phyloP scores from a whole-genome alignment of 1,284 basidiomycete species.

The Leccinum proliferum region DNA sequence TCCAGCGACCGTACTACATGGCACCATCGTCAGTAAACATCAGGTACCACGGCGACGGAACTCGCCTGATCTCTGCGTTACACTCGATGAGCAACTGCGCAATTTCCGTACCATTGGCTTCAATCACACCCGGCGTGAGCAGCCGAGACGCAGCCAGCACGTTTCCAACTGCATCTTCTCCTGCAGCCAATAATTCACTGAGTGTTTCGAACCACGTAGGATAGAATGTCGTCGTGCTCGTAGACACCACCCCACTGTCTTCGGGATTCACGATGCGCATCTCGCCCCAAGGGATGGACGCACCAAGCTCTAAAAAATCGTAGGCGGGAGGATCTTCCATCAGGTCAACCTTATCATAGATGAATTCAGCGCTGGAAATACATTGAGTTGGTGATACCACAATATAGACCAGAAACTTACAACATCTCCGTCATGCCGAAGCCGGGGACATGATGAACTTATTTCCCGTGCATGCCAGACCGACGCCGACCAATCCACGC shows the following conservation, averaged over 20 bases:
- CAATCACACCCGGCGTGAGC: background rate
- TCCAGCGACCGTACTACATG: constrained; percentile 31
- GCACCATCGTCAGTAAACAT: background rate
- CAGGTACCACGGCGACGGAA: background rate
- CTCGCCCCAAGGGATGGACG: constrained; percentile 20
- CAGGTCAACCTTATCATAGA: constrained; percentile 29
- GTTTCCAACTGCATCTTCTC: constrained; percentile 12
- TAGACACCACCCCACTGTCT: constrained; percentile 13
- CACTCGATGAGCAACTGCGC: background rate
- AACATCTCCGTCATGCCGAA: no score
- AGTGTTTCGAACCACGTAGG: constrained; percentile 25
- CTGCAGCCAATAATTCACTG: constrained; percentile 12
- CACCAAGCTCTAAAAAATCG: constrained; percentile 30
- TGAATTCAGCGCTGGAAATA: constrained; percentile 13
- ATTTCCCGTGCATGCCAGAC: no score
- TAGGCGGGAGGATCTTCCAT: constrained; percentile 12
- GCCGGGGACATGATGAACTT: no score
- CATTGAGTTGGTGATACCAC: no score
- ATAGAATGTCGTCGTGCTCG: constrained; percentile 4
- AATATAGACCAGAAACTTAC: no score
- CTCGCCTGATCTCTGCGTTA: background rate
- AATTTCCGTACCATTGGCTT: background rate
- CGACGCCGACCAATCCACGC: no score
- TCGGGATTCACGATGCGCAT: constrained; percentile 31
- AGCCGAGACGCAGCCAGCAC: constrained; percentile 33